A percentile compares a stretch with the other conserved stretches of the same genome.
phyloP scores from a whole-genome alignment of 1,284 basidiomycete genomes.

The Sanghuangporus sanghuang region DNA sequence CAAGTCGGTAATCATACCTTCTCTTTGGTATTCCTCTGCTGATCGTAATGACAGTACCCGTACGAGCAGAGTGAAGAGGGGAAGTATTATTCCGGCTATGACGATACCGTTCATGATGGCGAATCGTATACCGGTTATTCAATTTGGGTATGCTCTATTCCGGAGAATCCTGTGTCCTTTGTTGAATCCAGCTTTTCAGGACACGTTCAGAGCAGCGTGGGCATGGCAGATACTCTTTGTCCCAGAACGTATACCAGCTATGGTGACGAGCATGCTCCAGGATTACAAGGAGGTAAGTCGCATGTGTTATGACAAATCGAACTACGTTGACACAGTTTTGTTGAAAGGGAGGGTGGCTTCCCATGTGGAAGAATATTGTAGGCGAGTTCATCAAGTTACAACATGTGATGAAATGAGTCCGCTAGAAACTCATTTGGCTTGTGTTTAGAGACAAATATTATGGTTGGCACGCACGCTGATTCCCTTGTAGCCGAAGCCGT shows the following conservation, averaged over 20 bases:
- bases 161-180: neutral
- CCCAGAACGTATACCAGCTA: slow-evolving; percentile 68
- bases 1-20: slow-evolving; percentile 38
- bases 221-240: slow-evolving; percentile 74
- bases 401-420: too few species aligned
- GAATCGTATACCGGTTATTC: slow-evolving; percentile 78
- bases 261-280: slow-evolving; percentile 78
- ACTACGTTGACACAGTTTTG: neutral
- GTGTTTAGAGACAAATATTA: slow-evolving; percentile 61
- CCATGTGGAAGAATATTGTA: slow-evolving; percentile 89
- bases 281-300: slow-evolving; percentile 59
- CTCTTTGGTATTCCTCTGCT: neutral
- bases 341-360: slow-evolving; percentile 71
- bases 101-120: slow-evolving; percentile 57
- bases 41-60: slow-evolving; percentile 53
- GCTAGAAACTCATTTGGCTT: neutral
- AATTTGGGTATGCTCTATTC: slow-evolving; percentile 55
- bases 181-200: slow-evolving; percentile 34
- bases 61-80: slow-evolving; percentile 71
- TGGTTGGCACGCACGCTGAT: slow-evolving; percentile 79
- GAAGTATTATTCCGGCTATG: slow-evolving; percentile 75
- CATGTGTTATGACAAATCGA: neutral
- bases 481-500: slow-evolving; percentile 78
- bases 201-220: slow-evolving; percentile 77
- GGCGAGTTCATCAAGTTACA: slow-evolving; percentile 30